Conservation (phyloP, 306 rosid genomes). For the Trifolium subterraneum region DNA sequence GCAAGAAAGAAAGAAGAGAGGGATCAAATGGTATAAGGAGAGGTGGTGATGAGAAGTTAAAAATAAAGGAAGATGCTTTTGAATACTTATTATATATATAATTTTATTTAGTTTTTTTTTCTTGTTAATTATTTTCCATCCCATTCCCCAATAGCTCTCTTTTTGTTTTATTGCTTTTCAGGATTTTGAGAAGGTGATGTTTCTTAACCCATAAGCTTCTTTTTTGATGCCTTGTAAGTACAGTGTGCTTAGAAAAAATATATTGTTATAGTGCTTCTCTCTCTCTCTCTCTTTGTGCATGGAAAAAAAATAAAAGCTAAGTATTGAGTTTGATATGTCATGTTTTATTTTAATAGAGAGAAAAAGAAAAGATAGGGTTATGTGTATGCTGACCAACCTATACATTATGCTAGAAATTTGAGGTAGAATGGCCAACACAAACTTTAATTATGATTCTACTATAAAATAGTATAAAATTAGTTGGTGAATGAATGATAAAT, state of each 20-base stretch:
- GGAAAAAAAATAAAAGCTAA: conserved; percentile 52
- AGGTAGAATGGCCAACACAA: conserved; percentile 43
- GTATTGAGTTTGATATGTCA: conserved; percentile 39
- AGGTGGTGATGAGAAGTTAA: conserved; percentile 53
- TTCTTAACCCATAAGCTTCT: conserved; percentile 84
- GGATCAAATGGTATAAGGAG: conserved; percentile 24
- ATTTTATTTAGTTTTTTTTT: conserved; percentile 11
- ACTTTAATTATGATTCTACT: conserved; percentile 44
- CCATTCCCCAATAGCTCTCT: conserved; percentile 41
- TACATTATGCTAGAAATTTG: conserved; percentile 38
- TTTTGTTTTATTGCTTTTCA: conserved; percentile 85
- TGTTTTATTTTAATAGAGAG: conserved; percentile 28
- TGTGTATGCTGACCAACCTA: conserved; percentile 42
- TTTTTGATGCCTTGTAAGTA: conserved; percentile 47
- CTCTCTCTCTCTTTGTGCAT: conserved; percentile 48
- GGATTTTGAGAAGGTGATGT: conserved; percentile 76
- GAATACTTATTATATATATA: conserved; percentile 61
- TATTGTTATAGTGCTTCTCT: conserved; percentile 54
- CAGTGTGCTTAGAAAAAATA: conserved; percentile 48
- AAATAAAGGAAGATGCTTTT: conserved; percentile 67
- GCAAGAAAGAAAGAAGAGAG: conserved; percentile 43
- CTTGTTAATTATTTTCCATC: conserved; percentile 34
- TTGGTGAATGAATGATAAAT: conserved; percentile 43
- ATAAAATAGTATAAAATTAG: conserved; percentile 27
- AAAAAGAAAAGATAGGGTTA: conserved; percentile 18